A percentile compares a stretch with the other conserved stretches of the same genome.
phyloP scores from a whole-genome alignment of 2,329 filamentous ascomycete genomes.

The Fusarium beomiforme region DNA sequence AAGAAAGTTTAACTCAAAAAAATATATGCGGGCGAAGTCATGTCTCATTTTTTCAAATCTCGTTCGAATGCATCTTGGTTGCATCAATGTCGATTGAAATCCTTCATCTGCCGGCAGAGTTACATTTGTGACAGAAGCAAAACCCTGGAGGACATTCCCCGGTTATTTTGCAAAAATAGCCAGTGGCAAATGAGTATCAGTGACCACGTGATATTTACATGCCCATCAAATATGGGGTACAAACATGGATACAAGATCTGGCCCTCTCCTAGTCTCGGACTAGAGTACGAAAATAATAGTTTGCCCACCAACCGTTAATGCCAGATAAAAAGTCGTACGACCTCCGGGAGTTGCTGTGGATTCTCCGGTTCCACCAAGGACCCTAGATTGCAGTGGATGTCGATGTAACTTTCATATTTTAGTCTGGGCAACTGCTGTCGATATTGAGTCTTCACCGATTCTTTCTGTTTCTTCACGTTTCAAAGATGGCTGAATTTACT shows the following conservation, averaged over 20 bases:
- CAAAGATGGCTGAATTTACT: constrained; percentile 55
- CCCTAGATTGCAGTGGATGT: not conserved
- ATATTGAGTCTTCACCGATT: not conserved
- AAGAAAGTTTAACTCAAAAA: rapidly evolving
- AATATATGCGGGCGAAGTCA: not conserved
- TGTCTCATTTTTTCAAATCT: not conserved
- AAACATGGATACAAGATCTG: not conserved
- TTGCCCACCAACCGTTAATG: not conserved
- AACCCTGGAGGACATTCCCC: not conserved
- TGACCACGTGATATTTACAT: not conserved
- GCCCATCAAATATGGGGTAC: not conserved
- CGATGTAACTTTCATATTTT: not conserved
- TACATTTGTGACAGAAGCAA: not conserved
- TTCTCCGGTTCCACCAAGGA: not conserved
- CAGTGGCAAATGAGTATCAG: not conserved
- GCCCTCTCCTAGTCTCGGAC: not conserved
- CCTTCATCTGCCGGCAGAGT: not conserved
- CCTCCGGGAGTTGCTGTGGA: not conserved
- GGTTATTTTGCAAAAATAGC: not conserved
- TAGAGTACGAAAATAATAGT: not conserved
- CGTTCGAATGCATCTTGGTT: not conserved
- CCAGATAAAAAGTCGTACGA: not conserved
- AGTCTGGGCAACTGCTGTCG: not conserved
- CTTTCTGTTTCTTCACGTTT: not conserved
- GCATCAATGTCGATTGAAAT: not conserved